These are phyloP conservation scores for Nannochloris sp. DNA, from an alignment of 139 green algal genomes.

Conservation along the genomic window DNA sequence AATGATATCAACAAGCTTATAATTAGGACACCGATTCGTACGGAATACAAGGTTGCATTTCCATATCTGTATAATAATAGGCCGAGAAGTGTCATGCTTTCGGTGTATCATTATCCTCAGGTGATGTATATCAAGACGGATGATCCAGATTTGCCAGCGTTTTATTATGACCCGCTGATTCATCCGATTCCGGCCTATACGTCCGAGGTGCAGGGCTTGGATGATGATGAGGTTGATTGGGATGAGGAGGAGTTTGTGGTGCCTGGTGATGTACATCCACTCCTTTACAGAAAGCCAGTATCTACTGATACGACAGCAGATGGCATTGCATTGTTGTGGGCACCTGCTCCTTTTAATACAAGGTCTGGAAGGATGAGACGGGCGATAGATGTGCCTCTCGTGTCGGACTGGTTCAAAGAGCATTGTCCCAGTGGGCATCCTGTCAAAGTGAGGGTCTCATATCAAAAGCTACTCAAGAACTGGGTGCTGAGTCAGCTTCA, in stretches of 20 bases:
- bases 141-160: constrained; percentile 97
- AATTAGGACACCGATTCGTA: constrained; percentile 84
- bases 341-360: constrained; percentile 88
- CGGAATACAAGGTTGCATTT: constrained; percentile 93
- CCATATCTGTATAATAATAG: constrained; percentile 99
- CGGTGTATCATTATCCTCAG: constrained; percentile 87
- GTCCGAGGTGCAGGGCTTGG: constrained; percentile 16
- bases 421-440: constrained; percentile 84
- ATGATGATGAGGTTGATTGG: constrained; percentile 50
- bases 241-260: constrained; percentile 84
- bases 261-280: constrained; percentile 70
- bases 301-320: constrained; percentile 72
- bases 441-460: constrained; percentile 93
- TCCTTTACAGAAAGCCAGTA: constrained; percentile 39
- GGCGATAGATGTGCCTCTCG: constrained; percentile 90
- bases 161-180: constrained; percentile 99
- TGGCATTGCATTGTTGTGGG: constrained; percentile 91
- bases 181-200: constrained; percentile 93
- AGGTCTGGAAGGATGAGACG: constrained; percentile 76
- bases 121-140: constrained; percentile 99
- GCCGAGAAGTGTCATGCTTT: constrained; percentile 84
- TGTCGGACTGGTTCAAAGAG: constrained; percentile 92
- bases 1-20: constrained; percentile 99
- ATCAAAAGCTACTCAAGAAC: constrained; percentile 99
- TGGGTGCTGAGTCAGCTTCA: constrained; percentile 92